phyloP scores from a whole-genome alignment of 176 grass and related monocot species.

The Oryza longistaminata region DNA sequence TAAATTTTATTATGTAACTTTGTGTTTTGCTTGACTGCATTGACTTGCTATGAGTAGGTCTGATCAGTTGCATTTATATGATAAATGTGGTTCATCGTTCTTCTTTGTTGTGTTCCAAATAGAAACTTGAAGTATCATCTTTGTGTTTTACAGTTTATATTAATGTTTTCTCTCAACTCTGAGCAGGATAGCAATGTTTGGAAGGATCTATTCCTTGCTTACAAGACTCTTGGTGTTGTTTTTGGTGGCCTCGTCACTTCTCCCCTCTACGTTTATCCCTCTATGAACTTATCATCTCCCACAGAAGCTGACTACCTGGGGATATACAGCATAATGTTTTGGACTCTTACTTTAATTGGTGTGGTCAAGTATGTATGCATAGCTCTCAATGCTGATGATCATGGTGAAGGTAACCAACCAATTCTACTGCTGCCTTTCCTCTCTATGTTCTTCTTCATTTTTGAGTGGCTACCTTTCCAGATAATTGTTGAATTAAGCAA shows the following conservation, averaged over 20 bases:
- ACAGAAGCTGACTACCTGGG: constrained; percentile 71
- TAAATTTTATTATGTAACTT: neutral
- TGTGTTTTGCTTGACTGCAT: constrained; percentile 18
- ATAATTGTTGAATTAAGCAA: neutral
- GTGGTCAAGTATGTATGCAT: constrained; percentile 82
- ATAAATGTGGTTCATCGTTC: neutral
- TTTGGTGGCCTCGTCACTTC: constrained; percentile 88
- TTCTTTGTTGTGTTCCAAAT: neutral
- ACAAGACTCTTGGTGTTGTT: constrained; percentile 79
- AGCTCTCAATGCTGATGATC: constrained; percentile 79
- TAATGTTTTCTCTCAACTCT: constrained; percentile 21
- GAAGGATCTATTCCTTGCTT: constrained; percentile 59
- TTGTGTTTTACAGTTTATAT: constrained; percentile 22
- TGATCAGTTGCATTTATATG: neutral
- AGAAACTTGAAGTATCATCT: neutral
- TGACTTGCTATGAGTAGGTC: neutral
- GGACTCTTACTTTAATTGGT: constrained; percentile 85
- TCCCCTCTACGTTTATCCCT: constrained; percentile 86
- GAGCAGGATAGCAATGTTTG: constrained; percentile 34
- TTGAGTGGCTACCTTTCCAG: neutral
- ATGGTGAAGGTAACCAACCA: constrained; percentile 70
- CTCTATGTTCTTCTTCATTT: neutral
- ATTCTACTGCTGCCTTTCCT: neutral
- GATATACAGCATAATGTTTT: constrained; percentile 89
- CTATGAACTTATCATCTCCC: constrained; percentile 77